These are phyloP conservation scores for Acer saccharum DNA, from an alignment of 345 rosid genomes.

Conservation along the genomic window DNA sequence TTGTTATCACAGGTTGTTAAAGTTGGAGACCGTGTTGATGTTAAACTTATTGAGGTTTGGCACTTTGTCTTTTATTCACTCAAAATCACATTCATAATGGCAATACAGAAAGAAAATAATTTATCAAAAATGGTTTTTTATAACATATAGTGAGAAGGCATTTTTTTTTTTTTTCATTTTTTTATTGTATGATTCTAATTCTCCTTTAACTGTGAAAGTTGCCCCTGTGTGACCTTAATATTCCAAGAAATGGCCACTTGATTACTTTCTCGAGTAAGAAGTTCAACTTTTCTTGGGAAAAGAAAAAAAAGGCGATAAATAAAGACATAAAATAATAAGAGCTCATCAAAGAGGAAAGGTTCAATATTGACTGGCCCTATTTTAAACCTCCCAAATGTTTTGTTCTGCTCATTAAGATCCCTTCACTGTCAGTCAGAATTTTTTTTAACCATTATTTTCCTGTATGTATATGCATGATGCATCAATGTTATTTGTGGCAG, in stretches of 20 bases:
- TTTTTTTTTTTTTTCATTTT: neutral
- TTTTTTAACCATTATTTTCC: neutral
- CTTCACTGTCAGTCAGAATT: neutral
- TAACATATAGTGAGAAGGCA: neutral
- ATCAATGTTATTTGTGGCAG: neutral
- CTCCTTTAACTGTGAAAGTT: neutral
- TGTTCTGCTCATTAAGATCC: neutral
- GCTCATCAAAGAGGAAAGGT: neutral
- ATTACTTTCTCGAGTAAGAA: neutral
- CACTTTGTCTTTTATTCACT: constrained; percentile 9
- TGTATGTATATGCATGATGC: neutral
- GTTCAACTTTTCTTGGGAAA: neutral
- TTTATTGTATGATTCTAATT: neutral
- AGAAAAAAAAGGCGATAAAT: neutral
- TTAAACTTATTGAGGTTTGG: constrained; percentile 90
- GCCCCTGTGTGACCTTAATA: neutral
- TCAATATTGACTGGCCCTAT: neutral
- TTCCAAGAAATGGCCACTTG: neutral
- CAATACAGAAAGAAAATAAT: neutral
- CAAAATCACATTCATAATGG: neutral
- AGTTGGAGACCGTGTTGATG: constrained; percentile 91
- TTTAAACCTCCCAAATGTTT: neutral
- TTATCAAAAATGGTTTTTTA: neutral
- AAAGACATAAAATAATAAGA: neutral
- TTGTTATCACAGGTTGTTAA: constrained; percentile 60